Evolutionary conservation across 78 protist genomes (phyloP).

Genomic region (Dictyostelium intermedium): DNA sequence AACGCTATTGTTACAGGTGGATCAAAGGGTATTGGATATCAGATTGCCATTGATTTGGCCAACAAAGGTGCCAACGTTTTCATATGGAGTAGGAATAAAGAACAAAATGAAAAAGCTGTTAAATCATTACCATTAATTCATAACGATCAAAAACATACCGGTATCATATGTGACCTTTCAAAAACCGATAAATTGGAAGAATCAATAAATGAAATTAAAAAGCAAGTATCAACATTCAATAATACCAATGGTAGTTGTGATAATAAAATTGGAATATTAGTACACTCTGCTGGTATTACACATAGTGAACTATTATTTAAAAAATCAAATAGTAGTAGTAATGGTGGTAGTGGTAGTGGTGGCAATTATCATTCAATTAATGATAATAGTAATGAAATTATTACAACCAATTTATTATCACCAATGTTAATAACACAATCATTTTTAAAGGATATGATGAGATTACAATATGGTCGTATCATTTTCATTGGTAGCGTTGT

Average conservation of each 20-base stretch:
- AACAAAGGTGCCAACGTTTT: conserved; percentile 29
- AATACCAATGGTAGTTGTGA: background rate
- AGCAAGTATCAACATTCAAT: background rate
- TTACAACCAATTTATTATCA: conserved; percentile 33
- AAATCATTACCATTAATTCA: background rate
- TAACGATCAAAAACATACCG: conserved; percentile 25
- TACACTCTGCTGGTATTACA: conserved; percentile 60
- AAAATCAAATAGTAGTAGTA: background rate
- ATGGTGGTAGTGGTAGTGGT: too few species aligned
- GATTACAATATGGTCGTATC: conserved; percentile 21
- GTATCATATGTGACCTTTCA: conserved; percentile 29
- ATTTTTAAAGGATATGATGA: conserved; percentile 46
- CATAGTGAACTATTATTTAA: conserved; percentile 28
- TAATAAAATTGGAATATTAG: background rate
- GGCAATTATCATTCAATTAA: background rate
- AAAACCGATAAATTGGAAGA: background rate
- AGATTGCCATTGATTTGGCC: conserved; percentile 36
- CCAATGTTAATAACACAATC: conserved; percentile 14
- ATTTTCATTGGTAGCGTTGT: conserved; percentile 56
- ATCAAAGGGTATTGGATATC: conserved; percentile 59
- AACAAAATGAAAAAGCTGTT: conserved; percentile 3
- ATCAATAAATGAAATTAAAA: background rate
- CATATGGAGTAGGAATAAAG: conserved; percentile 14
- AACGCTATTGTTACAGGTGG: conserved; percentile 52
- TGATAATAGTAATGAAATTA: background rate